These are phyloP conservation scores for Porogramme epimiltina DNA, from an alignment of 1,284 basidiomycete species.

Conservation along the genomic window DNA sequence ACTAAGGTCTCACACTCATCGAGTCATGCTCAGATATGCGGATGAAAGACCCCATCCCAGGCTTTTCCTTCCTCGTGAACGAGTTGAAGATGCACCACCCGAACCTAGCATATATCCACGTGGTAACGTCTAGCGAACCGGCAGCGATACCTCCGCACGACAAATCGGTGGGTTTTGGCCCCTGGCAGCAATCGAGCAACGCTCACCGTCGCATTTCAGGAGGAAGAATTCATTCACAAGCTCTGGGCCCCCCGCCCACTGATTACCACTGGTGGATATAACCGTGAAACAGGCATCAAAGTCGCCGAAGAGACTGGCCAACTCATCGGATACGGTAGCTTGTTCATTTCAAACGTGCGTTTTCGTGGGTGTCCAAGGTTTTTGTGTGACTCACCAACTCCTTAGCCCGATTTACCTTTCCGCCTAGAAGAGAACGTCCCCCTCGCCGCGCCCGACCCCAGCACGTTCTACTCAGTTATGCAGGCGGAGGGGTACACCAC, in stretches of 20 bases:
- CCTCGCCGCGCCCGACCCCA: not conserved
- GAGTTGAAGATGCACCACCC: conserved; percentile 41
- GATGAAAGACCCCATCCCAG: conserved; percentile 48
- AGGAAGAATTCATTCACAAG: conserved; percentile 27
- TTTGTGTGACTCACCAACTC: not conserved
- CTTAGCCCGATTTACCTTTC: conserved; percentile 28
- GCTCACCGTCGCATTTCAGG: not conserved
- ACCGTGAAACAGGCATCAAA: conserved; percentile 19
- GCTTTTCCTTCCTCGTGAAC: conserved; percentile 39
- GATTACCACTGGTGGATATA: conserved; percentile 37
- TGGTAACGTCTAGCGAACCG: conserved; percentile 40
- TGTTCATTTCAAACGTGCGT: conserved; percentile 45
- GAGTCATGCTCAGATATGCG: too few species aligned
- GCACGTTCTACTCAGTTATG: conserved; percentile 13
- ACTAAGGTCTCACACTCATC: too few species aligned
- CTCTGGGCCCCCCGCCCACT: conserved; percentile 29
- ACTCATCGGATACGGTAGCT: conserved; percentile 46
- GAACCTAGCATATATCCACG: conserved; percentile 59
- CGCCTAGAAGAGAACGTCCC: conserved; percentile 8
- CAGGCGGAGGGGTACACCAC: conserved; percentile 24
- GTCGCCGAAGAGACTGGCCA: conserved; percentile 34
- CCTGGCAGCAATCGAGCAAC: too few species aligned
- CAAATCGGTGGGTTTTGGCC: too few species aligned
- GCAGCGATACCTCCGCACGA: conserved; percentile 14
- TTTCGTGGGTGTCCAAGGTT: not conserved